phyloP scores from a whole-genome alignment of 2,329 filamentous ascomycete genomes.

The Neopestalotiopsis sp. region DNA sequence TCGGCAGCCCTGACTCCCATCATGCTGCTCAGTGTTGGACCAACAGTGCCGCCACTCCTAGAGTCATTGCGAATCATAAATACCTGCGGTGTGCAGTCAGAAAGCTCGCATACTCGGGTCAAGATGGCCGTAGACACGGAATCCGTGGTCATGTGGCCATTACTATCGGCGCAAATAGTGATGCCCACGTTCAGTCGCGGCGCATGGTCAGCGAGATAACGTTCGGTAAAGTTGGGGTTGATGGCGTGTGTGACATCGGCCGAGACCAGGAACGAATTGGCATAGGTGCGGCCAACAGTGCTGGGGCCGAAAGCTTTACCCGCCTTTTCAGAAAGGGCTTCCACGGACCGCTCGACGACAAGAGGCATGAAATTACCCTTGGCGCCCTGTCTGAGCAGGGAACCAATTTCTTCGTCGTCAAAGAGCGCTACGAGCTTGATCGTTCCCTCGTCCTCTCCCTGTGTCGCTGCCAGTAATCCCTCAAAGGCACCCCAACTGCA shows the following conservation, averaged over 20 bases:
- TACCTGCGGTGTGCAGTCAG: slow-evolving; percentile 74
- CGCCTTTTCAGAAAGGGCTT: slow-evolving; percentile 56
- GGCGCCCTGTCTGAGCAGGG: slow-evolving; percentile 87
- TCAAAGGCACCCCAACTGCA: slow-evolving; percentile 93
- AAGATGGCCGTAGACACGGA: slow-evolving; percentile 83
- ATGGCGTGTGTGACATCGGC: slow-evolving; percentile 94
- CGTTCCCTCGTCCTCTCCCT: slow-evolving; percentile 63
- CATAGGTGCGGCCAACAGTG: slow-evolving; percentile 80
- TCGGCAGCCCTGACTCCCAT: slow-evolving; percentile 87
- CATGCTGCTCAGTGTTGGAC: slow-evolving; percentile 81
- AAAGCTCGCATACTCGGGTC: slow-evolving; percentile 77
- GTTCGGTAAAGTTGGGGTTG: slow-evolving; percentile 88
- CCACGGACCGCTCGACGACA: slow-evolving; percentile 81
- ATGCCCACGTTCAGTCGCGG: slow-evolving; percentile 90
- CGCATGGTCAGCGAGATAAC: slow-evolving; percentile 84
- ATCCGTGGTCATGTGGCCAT: slow-evolving; percentile 97
- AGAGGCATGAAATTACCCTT: slow-evolving; percentile 85
- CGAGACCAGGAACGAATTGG: slow-evolving; percentile 89
- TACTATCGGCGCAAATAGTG: slow-evolving; percentile 79
- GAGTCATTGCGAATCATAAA: slow-evolving; percentile 97
- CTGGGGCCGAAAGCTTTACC: slow-evolving; percentile 57
- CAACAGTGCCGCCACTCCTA: slow-evolving; percentile 91
- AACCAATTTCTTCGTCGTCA: slow-evolving; percentile 96
- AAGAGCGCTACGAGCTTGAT: slow-evolving; percentile 94
- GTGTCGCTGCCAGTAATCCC: slow-evolving; percentile 74